phyloP scores from a whole-genome alignment of 371 early-diverging fungal genomes.

The Mucor racemosus region DNA sequence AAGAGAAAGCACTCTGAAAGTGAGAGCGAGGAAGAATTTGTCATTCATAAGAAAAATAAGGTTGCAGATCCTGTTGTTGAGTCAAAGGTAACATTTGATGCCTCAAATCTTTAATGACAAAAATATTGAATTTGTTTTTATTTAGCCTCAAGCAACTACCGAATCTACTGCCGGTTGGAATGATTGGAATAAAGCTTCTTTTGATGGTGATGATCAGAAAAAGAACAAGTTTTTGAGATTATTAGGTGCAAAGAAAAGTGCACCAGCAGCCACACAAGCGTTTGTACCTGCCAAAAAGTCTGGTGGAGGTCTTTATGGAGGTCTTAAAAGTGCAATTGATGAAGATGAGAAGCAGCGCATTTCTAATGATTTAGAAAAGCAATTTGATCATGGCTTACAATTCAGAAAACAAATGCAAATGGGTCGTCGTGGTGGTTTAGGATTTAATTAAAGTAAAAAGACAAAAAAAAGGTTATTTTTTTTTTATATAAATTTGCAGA shows the following conservation, averaged over 20 bases:
- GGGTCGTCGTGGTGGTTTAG: conserved; percentile 56
- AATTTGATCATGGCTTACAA: conserved; percentile 51
- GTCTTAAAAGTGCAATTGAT: conserved; percentile 51
- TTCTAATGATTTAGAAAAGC: conserved; percentile 45
- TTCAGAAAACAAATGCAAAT: conserved; percentile 51
- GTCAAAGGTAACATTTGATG: neutral
- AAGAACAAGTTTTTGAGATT: conserved; percentile 55
- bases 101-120: neutral
- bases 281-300: conserved; percentile 31
- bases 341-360: conserved; percentile 45
- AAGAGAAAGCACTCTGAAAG: conserved; percentile 27
- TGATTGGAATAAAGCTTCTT: conserved; percentile 55
- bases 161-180: conserved; percentile 41
- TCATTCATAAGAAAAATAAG: conserved; percentile 14
- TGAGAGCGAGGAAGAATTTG: conserved; percentile 22
- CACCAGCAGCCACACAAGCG: neutral
- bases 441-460: conserved; percentile 28
- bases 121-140: neutral
- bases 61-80: neutral
- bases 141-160: neutral
- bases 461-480: conserved; percentile 12
- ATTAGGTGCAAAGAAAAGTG: conserved; percentile 48
- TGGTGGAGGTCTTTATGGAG: conserved; percentile 48
- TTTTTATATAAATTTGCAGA: neutral
- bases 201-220: conserved; percentile 49